These are phyloP conservation scores for Dioscorea alata DNA, from an alignment of 106 monocot genomes.

Conservation along the genomic window DNA sequence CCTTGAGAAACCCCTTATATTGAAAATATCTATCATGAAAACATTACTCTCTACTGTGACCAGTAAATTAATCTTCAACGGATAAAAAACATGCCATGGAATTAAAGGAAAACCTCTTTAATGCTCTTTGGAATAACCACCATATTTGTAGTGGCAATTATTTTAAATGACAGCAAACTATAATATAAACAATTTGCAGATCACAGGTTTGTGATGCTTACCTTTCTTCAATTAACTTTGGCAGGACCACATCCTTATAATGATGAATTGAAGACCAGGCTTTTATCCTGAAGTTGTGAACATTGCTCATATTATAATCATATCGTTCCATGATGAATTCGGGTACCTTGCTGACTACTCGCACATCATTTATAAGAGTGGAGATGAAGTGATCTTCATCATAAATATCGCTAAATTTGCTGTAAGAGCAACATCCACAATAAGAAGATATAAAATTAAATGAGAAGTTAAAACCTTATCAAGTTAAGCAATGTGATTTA, in stretches of 20 bases:
- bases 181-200: background rate
- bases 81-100: background rate
- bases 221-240: constrained; percentile 90
- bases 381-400: constrained; percentile 80
- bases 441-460: background rate
- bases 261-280: constrained; percentile 79
- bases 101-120: background rate
- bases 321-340: constrained; percentile 92
- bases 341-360: constrained; percentile 79
- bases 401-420: constrained; percentile 98
- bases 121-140: no score
- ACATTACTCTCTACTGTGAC: no score
- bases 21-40: no score
- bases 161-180: background rate
- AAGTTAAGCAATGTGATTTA: no score
- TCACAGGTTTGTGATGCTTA: constrained; percentile 25
- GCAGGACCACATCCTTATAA: constrained; percentile 75
- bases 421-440: constrained; percentile 24
- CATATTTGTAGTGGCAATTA: background rate
- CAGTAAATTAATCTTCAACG: no score
- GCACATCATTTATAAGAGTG: constrained; percentile 79
- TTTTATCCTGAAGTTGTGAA: constrained; percentile 90
- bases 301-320: constrained; percentile 97
- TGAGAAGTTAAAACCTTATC: no score
- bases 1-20: no score